Percentiles rank a stretch among this genome's conserved stretches.
Evolutionary conservation across 306 rosid species (phyloP).

Genomic region (Astragalus membranaceus): DNA sequence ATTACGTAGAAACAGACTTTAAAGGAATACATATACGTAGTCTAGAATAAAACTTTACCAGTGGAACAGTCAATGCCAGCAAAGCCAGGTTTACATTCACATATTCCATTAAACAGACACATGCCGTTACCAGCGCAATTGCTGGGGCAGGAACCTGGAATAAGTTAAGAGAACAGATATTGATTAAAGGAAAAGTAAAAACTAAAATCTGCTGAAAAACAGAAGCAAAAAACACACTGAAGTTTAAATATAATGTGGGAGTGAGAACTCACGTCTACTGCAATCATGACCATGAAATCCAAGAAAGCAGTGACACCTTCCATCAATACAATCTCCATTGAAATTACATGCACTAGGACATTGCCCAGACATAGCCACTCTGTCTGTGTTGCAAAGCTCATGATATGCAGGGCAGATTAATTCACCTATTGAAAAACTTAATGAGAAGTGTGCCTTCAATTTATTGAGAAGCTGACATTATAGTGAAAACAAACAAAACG

Average conservation of each 20-base stretch:
- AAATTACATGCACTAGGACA: constrained; percentile 77
- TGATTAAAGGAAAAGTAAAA: not conserved
- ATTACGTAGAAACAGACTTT: not conserved
- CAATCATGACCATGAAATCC: constrained; percentile 81
- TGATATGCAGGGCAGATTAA: constrained; percentile 77
- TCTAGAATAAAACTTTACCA: constrained; percentile 32
- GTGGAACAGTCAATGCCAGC: constrained; percentile 87
- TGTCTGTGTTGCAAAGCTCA: constrained; percentile 60
- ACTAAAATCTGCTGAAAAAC: not conserved
- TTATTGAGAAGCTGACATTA: not conserved
- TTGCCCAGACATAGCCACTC: constrained; percentile 45
- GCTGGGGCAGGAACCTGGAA: constrained; percentile 68
- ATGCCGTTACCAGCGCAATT: constrained; percentile 60
- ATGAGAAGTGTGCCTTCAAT: constrained; percentile 8
- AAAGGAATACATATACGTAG: not conserved
- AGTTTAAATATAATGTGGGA: constrained; percentile 1
- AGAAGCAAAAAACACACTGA: not conserved
- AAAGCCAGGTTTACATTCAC: constrained; percentile 72
- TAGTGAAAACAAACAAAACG: constrained; percentile 4
- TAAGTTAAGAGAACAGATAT: not conserved
- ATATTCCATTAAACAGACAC: constrained; percentile 73
- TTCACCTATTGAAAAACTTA: constrained; percentile 50
- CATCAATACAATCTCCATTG: constrained; percentile 84
- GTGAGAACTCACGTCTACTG: constrained; percentile 55
- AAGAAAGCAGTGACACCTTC: constrained; percentile 73